Conservation (phyloP, 2,329 filamentous ascomycete species). For the Pestalotiopsis sp. region DNA sequence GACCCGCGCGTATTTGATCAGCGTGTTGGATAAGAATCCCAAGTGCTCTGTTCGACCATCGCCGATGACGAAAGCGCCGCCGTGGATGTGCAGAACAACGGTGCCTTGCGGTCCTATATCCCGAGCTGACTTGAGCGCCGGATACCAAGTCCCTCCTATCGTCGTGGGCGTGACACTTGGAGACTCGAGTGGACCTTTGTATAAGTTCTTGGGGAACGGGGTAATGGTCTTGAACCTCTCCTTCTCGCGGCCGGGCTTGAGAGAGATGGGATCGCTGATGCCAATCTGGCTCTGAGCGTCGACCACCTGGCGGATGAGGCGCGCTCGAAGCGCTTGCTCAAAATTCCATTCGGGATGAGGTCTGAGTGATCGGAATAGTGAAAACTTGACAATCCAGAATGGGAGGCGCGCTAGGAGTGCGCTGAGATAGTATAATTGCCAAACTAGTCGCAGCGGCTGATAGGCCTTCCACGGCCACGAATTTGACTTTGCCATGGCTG, state of each 20-base stretch:
- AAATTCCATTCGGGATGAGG: constrained; percentile 23
- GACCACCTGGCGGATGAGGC: constrained; percentile 13
- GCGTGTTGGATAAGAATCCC: constrained; percentile 16
- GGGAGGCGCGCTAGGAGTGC: constrained; percentile 21
- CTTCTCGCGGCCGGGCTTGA: constrained; percentile 15
- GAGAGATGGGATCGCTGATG: constrained; percentile 12
- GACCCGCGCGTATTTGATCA: constrained; percentile 28
- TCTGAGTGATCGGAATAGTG: constrained; percentile 18
- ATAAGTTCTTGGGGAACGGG: constrained; percentile 21
- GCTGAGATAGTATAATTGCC: constrained; percentile 17
- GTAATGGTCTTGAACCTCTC: constrained; percentile 13
- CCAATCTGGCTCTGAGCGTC: constrained; percentile 14
- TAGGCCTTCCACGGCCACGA: constrained; percentile 21
- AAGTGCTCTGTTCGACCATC: constrained; percentile 19
- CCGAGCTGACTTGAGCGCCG: constrained; percentile 1
- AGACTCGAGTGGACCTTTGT: constrained; percentile 24
- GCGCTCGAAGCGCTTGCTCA: constrained; percentile 19
- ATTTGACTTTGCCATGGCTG: constrained; percentile 26
- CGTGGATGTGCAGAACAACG: constrained; percentile 29
- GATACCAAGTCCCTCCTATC: constrained; percentile 34
- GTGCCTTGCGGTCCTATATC: background rate
- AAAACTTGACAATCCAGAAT: constrained; percentile 20
- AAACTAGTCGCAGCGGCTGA: constrained; percentile 19
- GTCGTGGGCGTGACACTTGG: constrained; percentile 20
- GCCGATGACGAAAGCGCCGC: constrained; percentile 27